Percentiles rank a stretch among this genome's conserved stretches.
Conservation (phyloP, 257 asterid genomes). For the Fraxinus pennsylvanica region DNA sequence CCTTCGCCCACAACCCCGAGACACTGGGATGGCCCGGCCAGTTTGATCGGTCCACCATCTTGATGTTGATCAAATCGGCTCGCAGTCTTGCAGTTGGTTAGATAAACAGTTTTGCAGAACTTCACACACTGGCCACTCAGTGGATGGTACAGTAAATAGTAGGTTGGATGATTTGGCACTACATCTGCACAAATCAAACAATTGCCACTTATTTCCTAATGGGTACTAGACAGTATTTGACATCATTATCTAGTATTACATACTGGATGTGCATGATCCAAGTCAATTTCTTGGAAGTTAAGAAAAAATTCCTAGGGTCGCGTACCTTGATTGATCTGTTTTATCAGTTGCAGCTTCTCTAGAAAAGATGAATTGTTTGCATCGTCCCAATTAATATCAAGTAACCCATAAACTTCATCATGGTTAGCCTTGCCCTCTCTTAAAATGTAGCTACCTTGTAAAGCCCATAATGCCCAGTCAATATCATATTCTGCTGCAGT, state of each 20-base stretch:
- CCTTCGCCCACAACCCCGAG: slow-evolving; percentile 42
- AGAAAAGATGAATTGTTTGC: slow-evolving; percentile 42
- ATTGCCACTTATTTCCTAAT: not conserved
- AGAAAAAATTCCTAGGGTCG: not conserved
- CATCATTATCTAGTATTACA: not conserved
- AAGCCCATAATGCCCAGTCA: slow-evolving; percentile 77
- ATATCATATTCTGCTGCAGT: slow-evolving; percentile 52
- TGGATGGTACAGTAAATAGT: slow-evolving; percentile 54
- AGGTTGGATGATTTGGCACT: slow-evolving; percentile 25
- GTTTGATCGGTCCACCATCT: slow-evolving; percentile 39
- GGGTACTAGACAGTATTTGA: not conserved
- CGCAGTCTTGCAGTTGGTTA: slow-evolving; percentile 37
- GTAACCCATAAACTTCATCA: slow-evolving; percentile 56
- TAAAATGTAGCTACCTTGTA: slow-evolving; percentile 67
- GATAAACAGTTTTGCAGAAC: not conserved
- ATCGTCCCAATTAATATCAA: slow-evolving; percentile 46
- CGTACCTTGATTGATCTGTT: slow-evolving; percentile 61
- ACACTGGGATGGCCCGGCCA: slow-evolving; percentile 37
- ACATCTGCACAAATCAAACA: slow-evolving; percentile 39
- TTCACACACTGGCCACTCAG: slow-evolving; percentile 53
- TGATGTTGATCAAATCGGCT: slow-evolving; percentile 43
- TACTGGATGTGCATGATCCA: not conserved
- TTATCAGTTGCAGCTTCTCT: slow-evolving; percentile 40
- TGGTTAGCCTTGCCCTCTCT: slow-evolving; percentile 36
- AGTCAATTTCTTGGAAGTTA: not conserved